Base-by-base conservation (phyloP, 2,329 filamentous ascomycete genomes). In the Cryoendolithus antarcticus region DNA sequence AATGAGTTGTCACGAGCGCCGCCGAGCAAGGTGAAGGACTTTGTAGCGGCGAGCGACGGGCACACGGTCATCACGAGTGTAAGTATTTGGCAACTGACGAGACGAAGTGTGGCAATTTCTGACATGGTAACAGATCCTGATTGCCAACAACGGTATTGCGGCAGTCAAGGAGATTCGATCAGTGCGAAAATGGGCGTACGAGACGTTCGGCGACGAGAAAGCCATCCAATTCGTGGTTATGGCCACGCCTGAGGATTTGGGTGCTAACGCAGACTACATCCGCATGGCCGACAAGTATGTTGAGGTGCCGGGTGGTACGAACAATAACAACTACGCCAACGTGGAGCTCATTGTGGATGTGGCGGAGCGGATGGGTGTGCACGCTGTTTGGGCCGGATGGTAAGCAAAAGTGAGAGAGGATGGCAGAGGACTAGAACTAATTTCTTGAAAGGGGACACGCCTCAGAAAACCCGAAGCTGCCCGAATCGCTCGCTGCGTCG, bases 251-350 rank as follows among this genome's bases (percentile, higher is more conserved):
- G 91, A 98, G 68, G 91, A 98, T 80, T 66, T 98, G 60, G 78
- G 82, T 62, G 91, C 91, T 61, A 98, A 98, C 63, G 91, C 91
- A 52, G 91, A 98, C 67, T 98, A 98, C 69, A 98, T 98, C 62
- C 79, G 91, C 62, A 96, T 98, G 91, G 91, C 91, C 28, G 91
- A 98, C 67, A 86, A 95, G 73, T 98, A 98, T 63, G 91, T 98
- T 53, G 91, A 98, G 69, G 89, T 98, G 45, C 91, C 91, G 28
- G 91, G 91, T 59, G 91, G 91, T 59, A 98, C 91, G 46, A 98
- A 98, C 71, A 98, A 98, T 75, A 94, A 98, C 80, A 98, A 98
- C 67, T 98, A 98, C 66, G 91, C 91, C 67, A 98, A 98, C 62
- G 91, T 98, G 44, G 91, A 98, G 70, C 74, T 98, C 61, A 98